Percentiles rank a stretch among this genome's conserved stretches.
These are phyloP conservation scores for Elongisporangium anandrum DNA, from an alignment of 352 stramenopile genomes.

Conservation along the genomic window DNA sequence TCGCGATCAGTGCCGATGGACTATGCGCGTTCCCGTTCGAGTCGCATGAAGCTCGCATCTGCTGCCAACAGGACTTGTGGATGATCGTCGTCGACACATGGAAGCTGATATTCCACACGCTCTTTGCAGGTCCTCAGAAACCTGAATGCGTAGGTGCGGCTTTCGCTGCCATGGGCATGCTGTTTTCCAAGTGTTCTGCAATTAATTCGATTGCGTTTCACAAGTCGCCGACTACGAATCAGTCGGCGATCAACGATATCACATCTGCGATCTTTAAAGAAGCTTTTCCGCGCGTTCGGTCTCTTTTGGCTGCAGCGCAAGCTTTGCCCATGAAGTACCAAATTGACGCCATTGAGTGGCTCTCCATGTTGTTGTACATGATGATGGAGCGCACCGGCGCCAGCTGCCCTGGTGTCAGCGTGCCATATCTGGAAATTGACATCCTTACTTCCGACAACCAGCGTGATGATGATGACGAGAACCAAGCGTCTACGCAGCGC, in stretches of 20 bases:
- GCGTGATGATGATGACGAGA: conserved; percentile 40
- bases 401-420: conserved; percentile 54
- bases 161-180: conserved; percentile 52
- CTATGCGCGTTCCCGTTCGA: conserved; percentile 78
- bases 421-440: conserved; percentile 72
- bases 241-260: conserved; percentile 64
- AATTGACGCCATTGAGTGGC: conserved; percentile 51
- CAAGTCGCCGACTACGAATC: conserved; percentile 18
- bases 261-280: conserved; percentile 61
- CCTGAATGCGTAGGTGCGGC: conserved; percentile 29
- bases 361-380: conserved; percentile 74
- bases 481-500: conserved; percentile 30
- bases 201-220: conserved; percentile 28
- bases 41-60: conserved; percentile 74
- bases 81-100: conserved; percentile 73
- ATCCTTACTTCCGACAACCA: conserved; percentile 11
- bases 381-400: conserved; percentile 81
- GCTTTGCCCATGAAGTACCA: conserved; percentile 53
- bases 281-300: conserved; percentile 48
- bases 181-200: conserved; percentile 45
- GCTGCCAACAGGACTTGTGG: conserved; percentile 77
- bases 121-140: conserved; percentile 16
- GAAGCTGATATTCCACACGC: conserved; percentile 75
- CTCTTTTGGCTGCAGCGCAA: conserved; percentile 37
- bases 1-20: conserved; percentile 44